Evolutionary conservation across 495 filamentous ascomycete genomes (phyloP), one percentile per base, ranked within the genome.

Genomic region (Hapsidospora chrysogenum): DNA sequence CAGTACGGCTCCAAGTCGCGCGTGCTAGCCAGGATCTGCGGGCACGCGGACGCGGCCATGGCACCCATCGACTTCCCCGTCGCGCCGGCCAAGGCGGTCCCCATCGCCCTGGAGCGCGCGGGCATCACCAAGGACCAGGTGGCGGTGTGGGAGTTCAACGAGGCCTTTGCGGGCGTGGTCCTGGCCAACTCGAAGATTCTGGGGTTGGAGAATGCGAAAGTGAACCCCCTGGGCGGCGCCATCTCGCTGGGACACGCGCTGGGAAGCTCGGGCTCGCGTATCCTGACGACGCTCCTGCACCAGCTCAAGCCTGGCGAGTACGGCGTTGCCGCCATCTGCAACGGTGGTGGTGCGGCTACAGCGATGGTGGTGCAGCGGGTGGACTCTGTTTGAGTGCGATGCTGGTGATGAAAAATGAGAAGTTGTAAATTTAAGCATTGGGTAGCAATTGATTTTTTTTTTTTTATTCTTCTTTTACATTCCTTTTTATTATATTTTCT

Each of bases 61-160:
- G 83, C 89, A 45, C 86, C 89, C 0, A 80, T 95, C 23, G 89
- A 97, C 58, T 97, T 97, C 63, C 87, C 89, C 15, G 64, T 94
- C 15, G 89, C 89, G 5, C 89, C 89, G 0, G 76, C 89, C 17
- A 80, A 89, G 51, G 89, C 86, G 0, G 86, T 97, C 1, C 84
- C 86, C 2, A 74, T 92, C 45, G 85, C 83, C n/a, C 60, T 97
- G 29, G 70, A 79, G 49, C 71, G 84, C 35, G 89, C 89, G 2
- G 85, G 87, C 6, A 83, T 97, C 41, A 78, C 70, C 31, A 78
- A 82, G 57, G 76, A 89, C 17, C 78, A 97, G 45, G 80, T 97
- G 15, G 75, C 85, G 2, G 58, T 93, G 2, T 95, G 87, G 86
- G 89, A 97, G 54, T 89, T 97, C 57, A 97, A 97, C 54, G 89